Evolutionary conservation across 768 basidiomycete genomes (phyloP).

Genomic region (Boletus vinaceobasis): DNA sequence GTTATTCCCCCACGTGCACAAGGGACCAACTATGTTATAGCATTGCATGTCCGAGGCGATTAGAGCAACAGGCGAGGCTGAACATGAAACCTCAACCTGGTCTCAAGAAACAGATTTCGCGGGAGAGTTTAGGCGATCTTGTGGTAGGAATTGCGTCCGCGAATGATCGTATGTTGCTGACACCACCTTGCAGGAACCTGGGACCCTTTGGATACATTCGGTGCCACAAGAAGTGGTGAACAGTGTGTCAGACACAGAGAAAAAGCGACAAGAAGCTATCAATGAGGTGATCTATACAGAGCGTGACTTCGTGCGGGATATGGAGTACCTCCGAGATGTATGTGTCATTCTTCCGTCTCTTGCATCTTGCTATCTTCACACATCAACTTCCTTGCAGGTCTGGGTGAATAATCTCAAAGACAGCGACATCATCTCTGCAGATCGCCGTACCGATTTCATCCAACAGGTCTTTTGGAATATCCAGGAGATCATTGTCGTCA

Average conservation of each 20-base stretch:
- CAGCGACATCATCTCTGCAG: slow-evolving; percentile 69
- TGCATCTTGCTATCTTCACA: neutral
- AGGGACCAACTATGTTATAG: slow-evolving; percentile 94
- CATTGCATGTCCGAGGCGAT: slow-evolving; percentile 89
- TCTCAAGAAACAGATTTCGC: slow-evolving; percentile 77
- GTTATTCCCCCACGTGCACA: slow-evolving; percentile 97
- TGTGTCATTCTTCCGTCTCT: slow-evolving; percentile 27
- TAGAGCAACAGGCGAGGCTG: slow-evolving; percentile 91
- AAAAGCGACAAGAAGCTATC: slow-evolving; percentile 95
- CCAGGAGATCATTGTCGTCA: slow-evolving; percentile 88
- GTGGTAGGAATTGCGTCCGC: slow-evolving; percentile 44
- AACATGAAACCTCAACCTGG: slow-evolving; percentile 95
- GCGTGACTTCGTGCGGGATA: slow-evolving; percentile 94
- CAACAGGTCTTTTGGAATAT: slow-evolving; percentile 98
- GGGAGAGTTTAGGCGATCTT: slow-evolving; percentile 77
- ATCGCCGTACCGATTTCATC: slow-evolving; percentile 79
- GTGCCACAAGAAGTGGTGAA: slow-evolving; percentile 93
- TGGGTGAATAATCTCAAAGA: slow-evolving; percentile 89
- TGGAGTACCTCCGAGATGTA: slow-evolving; percentile 97
- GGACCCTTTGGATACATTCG: slow-evolving; percentile 92
- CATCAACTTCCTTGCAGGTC: slow-evolving; percentile 41
- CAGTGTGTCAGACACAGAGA: slow-evolving; percentile 88
- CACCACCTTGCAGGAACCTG: slow-evolving; percentile 55
- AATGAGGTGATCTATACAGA: slow-evolving; percentile 95
- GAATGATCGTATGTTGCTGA: slow-evolving; percentile 3